phyloP scores from a whole-genome alignment of 2,329 filamentous ascomycete genomes.

The Ophiostoma sp. region DNA sequence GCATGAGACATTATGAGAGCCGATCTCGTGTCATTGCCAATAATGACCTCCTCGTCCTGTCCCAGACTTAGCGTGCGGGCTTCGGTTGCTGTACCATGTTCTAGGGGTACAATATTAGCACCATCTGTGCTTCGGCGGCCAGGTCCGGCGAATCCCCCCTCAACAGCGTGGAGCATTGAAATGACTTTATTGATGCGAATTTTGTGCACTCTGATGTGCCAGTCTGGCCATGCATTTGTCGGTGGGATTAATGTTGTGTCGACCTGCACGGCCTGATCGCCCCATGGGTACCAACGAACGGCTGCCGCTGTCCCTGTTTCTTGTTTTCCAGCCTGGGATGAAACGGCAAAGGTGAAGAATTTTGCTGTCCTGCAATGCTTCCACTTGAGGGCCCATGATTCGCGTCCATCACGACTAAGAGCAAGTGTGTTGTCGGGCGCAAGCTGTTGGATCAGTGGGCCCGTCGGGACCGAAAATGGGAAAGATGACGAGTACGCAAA shows the following conservation, averaged over 20 bases:
- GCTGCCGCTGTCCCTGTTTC: neutral
- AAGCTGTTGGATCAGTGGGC: conserved; percentile 32
- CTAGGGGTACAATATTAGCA: conserved; percentile 2
- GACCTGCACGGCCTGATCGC: conserved; percentile 30
- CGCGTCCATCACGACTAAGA: conserved; percentile 28
- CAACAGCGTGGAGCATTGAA: conserved; percentile 24
- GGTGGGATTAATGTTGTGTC: conserved; percentile 37
- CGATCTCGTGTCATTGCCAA: neutral
- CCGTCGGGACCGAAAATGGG: conserved; percentile 36
- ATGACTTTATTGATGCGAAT: conserved; percentile 26
- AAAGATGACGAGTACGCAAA: conserved; percentile 42
- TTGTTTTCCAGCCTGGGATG: neutral
- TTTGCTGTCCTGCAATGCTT: conserved; percentile 9
- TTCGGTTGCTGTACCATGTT: neutral
- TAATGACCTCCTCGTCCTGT: neutral
- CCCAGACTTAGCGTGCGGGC: neutral
- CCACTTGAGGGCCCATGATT: conserved; percentile 27
- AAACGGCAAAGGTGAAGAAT: neutral
- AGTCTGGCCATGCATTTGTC: conserved; percentile 33
- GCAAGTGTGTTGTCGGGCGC: conserved; percentile 29
- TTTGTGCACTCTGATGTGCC: conserved; percentile 38
- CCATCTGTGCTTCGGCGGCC: conserved; percentile 20
- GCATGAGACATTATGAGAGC: neutral
- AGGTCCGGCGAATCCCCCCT: conserved; percentile 31
- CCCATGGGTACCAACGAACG: conserved; percentile 28